Evolutionary conservation across 768 basidiomycete species (phyloP).

Genomic region (Collybia sp.): DNA sequence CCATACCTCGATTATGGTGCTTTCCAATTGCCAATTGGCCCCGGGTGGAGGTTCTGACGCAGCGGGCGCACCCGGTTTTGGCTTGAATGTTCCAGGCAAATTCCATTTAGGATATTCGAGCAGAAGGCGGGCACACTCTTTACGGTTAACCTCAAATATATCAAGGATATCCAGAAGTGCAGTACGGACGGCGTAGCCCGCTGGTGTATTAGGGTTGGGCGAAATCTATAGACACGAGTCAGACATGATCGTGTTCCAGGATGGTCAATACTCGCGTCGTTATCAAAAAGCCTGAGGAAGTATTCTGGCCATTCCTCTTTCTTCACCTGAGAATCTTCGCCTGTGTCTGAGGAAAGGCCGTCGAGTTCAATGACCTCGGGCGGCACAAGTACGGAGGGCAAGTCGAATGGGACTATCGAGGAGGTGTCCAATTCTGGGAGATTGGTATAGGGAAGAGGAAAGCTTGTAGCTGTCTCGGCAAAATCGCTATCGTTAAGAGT

Average conservation of each 20-base stretch:
- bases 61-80: slow-evolving; percentile 57
- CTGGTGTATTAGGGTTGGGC: slow-evolving; percentile 66
- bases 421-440: slow-evolving; percentile 37
- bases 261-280: slow-evolving; percentile 29
- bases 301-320: slow-evolving; percentile 83
- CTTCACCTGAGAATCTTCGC: slow-evolving; percentile 68
- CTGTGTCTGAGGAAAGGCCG: slow-evolving; percentile 59
- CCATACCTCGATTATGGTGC: slow-evolving; percentile 77
- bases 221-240: slow-evolving; percentile 50
- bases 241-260: not conserved
- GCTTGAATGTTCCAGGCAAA: slow-evolving; percentile 78
- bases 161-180: slow-evolving; percentile 74
- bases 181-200: slow-evolving; percentile 77
- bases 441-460: slow-evolving; percentile 61
- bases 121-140: slow-evolving; percentile 86
- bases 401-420: slow-evolving; percentile 47
- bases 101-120: slow-evolving; percentile 87
- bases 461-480: slow-evolving; percentile 46
- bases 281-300: slow-evolving; percentile 64
- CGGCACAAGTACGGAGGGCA: slow-evolving; percentile 80
- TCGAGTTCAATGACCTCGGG: slow-evolving; percentile 86
- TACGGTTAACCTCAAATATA: slow-evolving; percentile 94
- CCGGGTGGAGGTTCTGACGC: slow-evolving; percentile 42
- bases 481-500: slow-evolving; percentile 61
- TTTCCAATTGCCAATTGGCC: slow-evolving; percentile 87